Evolutionary conservation across 352 stramenopile genomes (phyloP).

Genomic region (Phytophthora hibernalis): DNA sequence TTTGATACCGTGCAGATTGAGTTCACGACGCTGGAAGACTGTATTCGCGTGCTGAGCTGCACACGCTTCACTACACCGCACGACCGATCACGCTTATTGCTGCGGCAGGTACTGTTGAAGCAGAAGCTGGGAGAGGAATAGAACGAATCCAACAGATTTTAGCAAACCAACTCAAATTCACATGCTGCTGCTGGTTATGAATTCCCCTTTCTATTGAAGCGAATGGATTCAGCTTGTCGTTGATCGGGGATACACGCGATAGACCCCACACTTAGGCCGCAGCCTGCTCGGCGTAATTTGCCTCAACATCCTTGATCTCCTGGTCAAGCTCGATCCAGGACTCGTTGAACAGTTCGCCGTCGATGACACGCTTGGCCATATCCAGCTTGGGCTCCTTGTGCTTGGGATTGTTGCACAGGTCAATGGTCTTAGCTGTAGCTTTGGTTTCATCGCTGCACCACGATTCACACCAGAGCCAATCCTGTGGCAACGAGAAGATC

Average conservation of each 20-base stretch:
- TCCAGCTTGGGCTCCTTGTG: constrained; percentile 99
- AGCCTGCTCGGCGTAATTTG: constrained; percentile 17
- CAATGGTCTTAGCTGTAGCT: constrained; percentile 98
- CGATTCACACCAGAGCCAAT: constrained; percentile 99
- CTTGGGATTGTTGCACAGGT: constrained; percentile 99
- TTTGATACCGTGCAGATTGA: constrained; percentile 81
- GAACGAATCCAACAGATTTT: constrained; percentile 12
- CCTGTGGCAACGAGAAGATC: constrained; percentile 97
- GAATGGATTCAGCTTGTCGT: not conserved
- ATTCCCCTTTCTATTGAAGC: constrained; percentile 20
- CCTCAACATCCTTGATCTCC: constrained; percentile 91
- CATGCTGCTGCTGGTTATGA: constrained; percentile 19
- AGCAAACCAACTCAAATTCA: constrained; percentile 27
- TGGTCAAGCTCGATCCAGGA: constrained; percentile 99
- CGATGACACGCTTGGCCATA: constrained; percentile 99
- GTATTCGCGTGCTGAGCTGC: constrained; percentile 71
- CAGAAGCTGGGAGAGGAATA: constrained; percentile 30
- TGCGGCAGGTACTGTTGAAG: constrained; percentile 34
- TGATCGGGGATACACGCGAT: constrained; percentile 15
- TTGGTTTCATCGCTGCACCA: constrained; percentile 99
- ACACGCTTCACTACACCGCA: constrained; percentile 39
- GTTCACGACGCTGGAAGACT: constrained; percentile 75
- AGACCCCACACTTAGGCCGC: constrained; percentile 17
- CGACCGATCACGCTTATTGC: constrained; percentile 32
- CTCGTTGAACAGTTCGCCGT: constrained; percentile 96